Evolutionary conservation across 768 basidiomycete genomes (phyloP), one percentile per base, ranked within the genome.

Genomic region (Lenzites betulinus): DNA sequence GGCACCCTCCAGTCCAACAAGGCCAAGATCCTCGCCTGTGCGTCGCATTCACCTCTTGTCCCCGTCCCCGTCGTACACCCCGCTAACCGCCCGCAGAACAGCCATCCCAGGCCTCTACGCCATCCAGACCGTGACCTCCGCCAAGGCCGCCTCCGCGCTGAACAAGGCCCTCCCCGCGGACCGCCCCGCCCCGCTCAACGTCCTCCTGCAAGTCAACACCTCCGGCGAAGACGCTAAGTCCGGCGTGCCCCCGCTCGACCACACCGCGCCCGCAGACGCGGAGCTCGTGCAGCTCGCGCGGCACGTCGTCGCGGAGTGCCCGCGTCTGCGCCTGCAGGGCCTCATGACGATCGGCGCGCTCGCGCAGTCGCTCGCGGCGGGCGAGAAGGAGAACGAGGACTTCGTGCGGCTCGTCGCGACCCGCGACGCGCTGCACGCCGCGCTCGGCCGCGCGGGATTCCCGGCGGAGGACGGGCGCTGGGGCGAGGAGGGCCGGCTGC

Each of bases 291-390:
- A 80, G 44, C 82, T 98, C 22, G 94, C 91, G 3, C 76, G 72
- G 54, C 83, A 91, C 67, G 79, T 99, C 71, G 65, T 97, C 47
- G 69, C 73, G 1, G 74, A 79, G 30, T 99, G 97, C 73, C 90
- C 92, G 1, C 79, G 77, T 18, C 81, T 99, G 30, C 82, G 79
- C 22, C 76, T 98, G 4, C 84, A 87, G 51, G 97, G 97, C 4
- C 75, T 99, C 49, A 99, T 99, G 97, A 98, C 97, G 1, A 98
- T 99, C 66, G 97, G 97, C 1, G 85, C 93, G 18, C 79, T 92
- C 53, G 81, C 86, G 38, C 81, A 86, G 62, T 94, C 93, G 2
- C 79, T 90, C 30, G 69, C 75, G 11, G 79, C 81, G 0, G 75
- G 73, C 0, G 76, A 72, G 38, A 75, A 76, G 58, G 76, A 75